Evolutionary conservation across 495 filamentous ascomycete species (phyloP).

Genomic region (Staphylotrichum longicolle): DNA sequence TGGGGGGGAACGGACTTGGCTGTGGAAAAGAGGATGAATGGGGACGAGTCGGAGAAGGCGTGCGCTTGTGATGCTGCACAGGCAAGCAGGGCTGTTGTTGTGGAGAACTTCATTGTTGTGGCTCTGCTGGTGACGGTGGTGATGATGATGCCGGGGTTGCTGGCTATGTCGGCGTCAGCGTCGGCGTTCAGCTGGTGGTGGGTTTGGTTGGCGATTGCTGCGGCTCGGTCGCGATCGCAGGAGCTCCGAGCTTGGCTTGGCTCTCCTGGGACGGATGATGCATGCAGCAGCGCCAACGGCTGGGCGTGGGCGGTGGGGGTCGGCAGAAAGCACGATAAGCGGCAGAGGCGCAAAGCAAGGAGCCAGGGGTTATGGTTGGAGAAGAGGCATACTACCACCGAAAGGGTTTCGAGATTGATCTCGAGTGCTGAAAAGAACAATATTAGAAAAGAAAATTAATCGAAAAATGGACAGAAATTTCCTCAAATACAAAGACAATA

Average conservation of each 20-base stretch:
- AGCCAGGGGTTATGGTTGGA: neutral
- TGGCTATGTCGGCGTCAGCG: neutral
- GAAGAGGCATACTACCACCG: too few relatives aligned
- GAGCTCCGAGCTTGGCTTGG: neutral
- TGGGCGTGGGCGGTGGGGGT: slow-evolving; percentile 17
- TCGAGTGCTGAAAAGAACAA: too few relatives aligned
- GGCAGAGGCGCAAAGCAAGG: neutral
- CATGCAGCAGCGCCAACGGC: slow-evolving; percentile 11
- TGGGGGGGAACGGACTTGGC: slow-evolving; percentile 60
- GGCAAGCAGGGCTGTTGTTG: slow-evolving; percentile 60
- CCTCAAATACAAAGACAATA: too few relatives aligned
- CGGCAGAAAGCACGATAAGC: slow-evolving; percentile 27
- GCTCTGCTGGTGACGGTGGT: slow-evolving; percentile 20
- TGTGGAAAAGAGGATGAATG: slow-evolving; percentile 80
- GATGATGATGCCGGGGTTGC: slow-evolving; percentile 17
- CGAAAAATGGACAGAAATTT: too few relatives aligned
- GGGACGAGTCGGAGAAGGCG: slow-evolving; percentile 81
- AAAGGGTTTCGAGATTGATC: too few relatives aligned
- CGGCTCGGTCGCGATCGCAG: neutral
- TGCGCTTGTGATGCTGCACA: slow-evolving; percentile 53
- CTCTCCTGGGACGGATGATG: slow-evolving; percentile 16
- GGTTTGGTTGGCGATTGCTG: slow-evolving; percentile 16
- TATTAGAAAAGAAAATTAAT: too few relatives aligned
- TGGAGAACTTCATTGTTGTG: slow-evolving; percentile 59
- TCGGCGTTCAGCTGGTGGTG: slow-evolving; percentile 16